Base-by-base conservation (phyloP, 106 monocot species). In the Dendrobium officinale region DNA sequence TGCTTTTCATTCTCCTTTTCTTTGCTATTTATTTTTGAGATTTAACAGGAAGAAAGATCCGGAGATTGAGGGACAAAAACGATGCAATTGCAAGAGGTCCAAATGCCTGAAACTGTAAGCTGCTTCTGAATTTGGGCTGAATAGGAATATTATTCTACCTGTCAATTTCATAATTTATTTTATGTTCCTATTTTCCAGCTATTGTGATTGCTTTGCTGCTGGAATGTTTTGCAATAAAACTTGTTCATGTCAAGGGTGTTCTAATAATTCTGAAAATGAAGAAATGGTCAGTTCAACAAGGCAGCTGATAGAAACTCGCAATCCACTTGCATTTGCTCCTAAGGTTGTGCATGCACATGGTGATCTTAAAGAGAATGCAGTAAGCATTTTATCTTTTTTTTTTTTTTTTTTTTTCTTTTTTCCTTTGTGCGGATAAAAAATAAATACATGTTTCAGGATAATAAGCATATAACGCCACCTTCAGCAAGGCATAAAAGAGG, bases 91-190 rank as follows among this genome's bases (percentile, higher is more conserved):
- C 80, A 92, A 89, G 84, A 85, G 77, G 56, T 92, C 91, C 29
- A 92, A 92, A 56, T 92, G 91, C 79, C 80, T 89, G 81, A 92
- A 92, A 79, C 86, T 92, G 91, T 92, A 85, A 88, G 87, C 79
- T n/a, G 44, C 42, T 76, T 18, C 49, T 84, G n/a, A 4, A 54
- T 70, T 40, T 73, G 77, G 42, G 15, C 67, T 77, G 22, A 76
- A 42, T 49, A n/a, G 70, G 49, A 13, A 55, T 51, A 17, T 56
- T 77, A 67, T 61, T 61, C 26, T 54, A 29, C 15, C 15, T 51
- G 6, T 31, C 74, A 41, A 81, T 19, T 33, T 87, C 37, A 55
- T 48, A 0, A 16, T 47, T 82, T 61, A 72, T 11, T 20, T 66
- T 45, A 59, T 37, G 27, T 72, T 78, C 44, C 40, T 11, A 66